Base-by-base conservation (phyloP, 1,139 yeast genomes). In the Yarrowia galli region DNA sequence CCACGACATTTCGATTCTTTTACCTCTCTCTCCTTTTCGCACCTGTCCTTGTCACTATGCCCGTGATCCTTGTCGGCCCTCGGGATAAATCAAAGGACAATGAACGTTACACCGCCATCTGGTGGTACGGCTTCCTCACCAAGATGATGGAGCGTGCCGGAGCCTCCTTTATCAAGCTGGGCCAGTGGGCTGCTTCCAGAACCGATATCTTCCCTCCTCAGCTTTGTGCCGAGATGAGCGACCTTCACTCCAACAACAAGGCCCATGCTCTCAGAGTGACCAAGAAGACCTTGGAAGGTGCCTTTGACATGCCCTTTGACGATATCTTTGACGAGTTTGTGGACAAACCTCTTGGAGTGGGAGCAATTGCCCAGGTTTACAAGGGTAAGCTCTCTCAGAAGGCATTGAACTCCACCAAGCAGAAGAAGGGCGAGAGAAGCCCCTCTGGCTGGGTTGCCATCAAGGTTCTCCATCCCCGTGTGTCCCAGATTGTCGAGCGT, bases 141-240 rank as follows among this genome's bases (percentile, higher is more conserved):
- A 80, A 85, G 79, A 81, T 90, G 0, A 87, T 96, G 70, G 97
- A 95, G 76, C 71, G 82, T 36, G 97, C 97, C 0, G 99, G 99
- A 0, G 97, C 99, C 1, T 89, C 97, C 8, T 95, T 95, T 77
- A 91, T 95, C 71, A 95, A 95, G 78, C 83, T 95, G 71, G 99
- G 98, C 4, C 99, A 96, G 81, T 95, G 99, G 99, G 99, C 99
- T 0, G 98, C 98, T 3, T 90, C 97, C n/a, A 85, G 99, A 79
- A 91, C 97, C 0, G 99, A 95, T 78, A 90, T 95, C 51, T 93
- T 95, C 78, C 89, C 97, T 2, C 81, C 81, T 67, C 91, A 85
- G 63, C 79, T 95, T 78, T 95, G 99, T 77, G 85, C 85, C 28
- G 95, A 91, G 74, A 79, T 95, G 74, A 86, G 92, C 3, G 80